Conservation (phyloP, 495 filamentous ascomycete genomes). For the Trichoderma orchidacearum region DNA sequence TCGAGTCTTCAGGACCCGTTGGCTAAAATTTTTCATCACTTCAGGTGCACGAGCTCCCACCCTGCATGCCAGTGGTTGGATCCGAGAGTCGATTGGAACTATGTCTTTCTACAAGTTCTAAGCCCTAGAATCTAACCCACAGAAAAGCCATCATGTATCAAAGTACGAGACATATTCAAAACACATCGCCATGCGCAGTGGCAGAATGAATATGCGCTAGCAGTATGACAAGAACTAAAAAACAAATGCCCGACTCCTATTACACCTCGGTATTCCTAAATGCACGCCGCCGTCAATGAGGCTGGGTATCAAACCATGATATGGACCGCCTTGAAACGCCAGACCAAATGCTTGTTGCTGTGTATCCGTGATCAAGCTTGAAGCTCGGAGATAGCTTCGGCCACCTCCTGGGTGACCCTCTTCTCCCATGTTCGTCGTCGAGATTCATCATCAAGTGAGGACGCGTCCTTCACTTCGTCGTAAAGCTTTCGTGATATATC, state of each 20-base stretch:
- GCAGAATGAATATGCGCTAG: background rate
- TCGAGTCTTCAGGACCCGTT: background rate
- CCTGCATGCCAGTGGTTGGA: background rate
- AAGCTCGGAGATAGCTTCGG: slow-evolving; percentile 41
- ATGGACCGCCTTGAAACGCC: slow-evolving; percentile 3
- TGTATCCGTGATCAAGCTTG: slow-evolving; percentile 16
- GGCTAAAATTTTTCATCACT: background rate
- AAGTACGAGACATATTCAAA: background rate
- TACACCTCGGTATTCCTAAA: background rate
- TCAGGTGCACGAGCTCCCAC: background rate
- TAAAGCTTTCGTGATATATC: slow-evolving; percentile 76
- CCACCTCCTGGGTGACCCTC: slow-evolving; percentile 61
- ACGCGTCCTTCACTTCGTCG: slow-evolving; percentile 53
- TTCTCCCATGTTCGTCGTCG: slow-evolving; percentile 47
- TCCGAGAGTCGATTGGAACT: background rate
- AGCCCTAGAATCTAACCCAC: background rate
- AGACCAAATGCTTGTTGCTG: background rate
- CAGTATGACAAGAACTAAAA: background rate
- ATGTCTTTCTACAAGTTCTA: background rate
- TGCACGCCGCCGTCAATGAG: slow-evolving; percentile 1
- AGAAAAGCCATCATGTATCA: background rate
- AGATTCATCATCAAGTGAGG: slow-evolving; percentile 36
- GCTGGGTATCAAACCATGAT: slow-evolving; percentile 4
- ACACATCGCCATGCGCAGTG: background rate
- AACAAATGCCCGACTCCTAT: slow-evolving; percentile 1